A percentile compares a stretch with the other conserved stretches of the same genome.
phyloP scores from a whole-genome alignment of 352 stramenopile species.

The Phytophthora podocarpi region DNA sequence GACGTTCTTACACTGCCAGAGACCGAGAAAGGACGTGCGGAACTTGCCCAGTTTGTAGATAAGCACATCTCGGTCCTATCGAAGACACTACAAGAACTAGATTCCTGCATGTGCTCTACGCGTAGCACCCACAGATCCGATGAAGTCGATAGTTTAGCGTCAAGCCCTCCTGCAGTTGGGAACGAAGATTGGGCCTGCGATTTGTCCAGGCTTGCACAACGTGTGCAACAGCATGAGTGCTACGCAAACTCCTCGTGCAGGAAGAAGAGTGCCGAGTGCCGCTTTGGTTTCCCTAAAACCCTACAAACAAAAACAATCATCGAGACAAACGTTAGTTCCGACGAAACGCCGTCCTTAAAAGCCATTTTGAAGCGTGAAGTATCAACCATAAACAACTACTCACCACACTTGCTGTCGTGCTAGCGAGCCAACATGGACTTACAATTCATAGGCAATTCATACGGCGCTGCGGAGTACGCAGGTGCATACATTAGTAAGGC shows the following conservation, averaged over 20 bases:
- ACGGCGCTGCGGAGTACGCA: conserved; percentile 26
- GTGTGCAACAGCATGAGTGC: background rate
- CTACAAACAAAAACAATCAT: background rate
- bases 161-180: background rate
- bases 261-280: background rate
- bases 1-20: conserved; percentile 1
- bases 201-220: background rate
- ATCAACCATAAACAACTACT: conserved; percentile 13
- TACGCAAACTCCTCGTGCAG: background rate
- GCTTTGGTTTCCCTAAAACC: background rate
- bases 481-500: conserved; percentile 30
- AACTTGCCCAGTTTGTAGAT: background rate
- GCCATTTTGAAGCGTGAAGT: background rate
- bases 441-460: conserved; percentile 26
- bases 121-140: background rate
- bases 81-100: background rate
- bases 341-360: conserved; percentile 4
- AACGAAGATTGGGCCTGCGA: background rate
- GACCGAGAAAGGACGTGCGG: background rate
- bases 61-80: background rate
- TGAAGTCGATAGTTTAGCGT: background rate
- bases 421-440: conserved; percentile 25
- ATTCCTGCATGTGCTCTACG: background rate
- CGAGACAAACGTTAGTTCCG: background rate
- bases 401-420: background rate